These are phyloP conservation scores for Croton laevigatus DNA, from an alignment of 441 rosid genomes.

Conservation along the genomic window DNA sequence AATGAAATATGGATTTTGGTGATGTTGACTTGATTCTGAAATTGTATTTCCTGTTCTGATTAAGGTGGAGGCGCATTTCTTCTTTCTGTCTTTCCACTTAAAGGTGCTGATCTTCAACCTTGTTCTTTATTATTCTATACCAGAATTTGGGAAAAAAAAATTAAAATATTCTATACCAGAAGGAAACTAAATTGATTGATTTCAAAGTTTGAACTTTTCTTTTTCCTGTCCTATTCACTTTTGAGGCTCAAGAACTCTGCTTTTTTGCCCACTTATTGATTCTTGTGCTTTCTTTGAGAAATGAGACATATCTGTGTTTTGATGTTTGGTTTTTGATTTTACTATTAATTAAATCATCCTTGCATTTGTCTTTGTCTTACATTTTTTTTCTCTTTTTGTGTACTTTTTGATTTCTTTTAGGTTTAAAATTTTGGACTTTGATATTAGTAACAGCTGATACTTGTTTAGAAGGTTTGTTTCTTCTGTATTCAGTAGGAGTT, in stretches of 20 bases:
- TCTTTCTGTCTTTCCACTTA: not conserved
- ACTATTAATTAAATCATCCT: not conserved
- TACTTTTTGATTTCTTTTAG: slow-evolving; percentile 2
- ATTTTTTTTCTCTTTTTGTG: not conserved
- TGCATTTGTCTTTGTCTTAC: not conserved
- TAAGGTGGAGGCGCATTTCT: not conserved
- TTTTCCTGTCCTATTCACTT: not conserved
- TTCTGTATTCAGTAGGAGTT: too few relatives aligned
- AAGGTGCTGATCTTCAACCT: slow-evolving; percentile 24
- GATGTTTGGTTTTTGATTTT: not conserved
- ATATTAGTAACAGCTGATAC: slow-evolving; percentile 3
- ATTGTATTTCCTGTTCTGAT: not conserved
- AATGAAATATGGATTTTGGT: too few relatives aligned
- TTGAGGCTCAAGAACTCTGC: not conserved
- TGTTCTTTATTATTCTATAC: not conserved
- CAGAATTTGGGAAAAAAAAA: too few relatives aligned
- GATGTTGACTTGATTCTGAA: too few relatives aligned
- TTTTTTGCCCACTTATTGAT: not conserved
- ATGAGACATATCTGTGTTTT: not conserved
- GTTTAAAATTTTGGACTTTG: slow-evolving; percentile 21
- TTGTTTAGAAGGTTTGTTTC: slow-evolving; percentile 7
- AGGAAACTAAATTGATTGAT: not conserved
- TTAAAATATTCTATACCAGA: too few relatives aligned
- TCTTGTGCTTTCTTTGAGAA: not conserved
- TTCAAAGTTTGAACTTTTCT: not conserved